A percentile compares a stretch with the other conserved stretches of the same genome.
Evolutionary conservation across 164 flowering plant species (phyloP).

Genomic region (Vitis riparia): DNA sequence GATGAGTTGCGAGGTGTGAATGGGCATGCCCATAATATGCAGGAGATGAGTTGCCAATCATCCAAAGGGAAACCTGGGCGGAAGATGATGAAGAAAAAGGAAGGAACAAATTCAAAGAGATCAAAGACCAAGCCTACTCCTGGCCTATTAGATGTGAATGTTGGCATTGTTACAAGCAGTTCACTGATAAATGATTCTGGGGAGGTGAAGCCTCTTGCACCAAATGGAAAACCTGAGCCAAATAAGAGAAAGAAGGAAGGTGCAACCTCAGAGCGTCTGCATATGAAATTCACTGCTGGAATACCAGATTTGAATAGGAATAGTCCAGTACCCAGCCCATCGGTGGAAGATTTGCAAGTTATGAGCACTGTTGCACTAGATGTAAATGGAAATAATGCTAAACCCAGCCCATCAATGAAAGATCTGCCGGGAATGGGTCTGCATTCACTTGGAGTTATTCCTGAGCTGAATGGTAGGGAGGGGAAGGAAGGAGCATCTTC

Average conservation of each 20-base stretch:
- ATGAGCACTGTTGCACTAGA: too few species aligned
- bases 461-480: background rate
- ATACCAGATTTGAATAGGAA: constrained; percentile 8
- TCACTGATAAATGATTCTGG: constrained; percentile 3
- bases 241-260: constrained; percentile 21
- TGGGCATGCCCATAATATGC: background rate
- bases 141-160: constrained; percentile 23
- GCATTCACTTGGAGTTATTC: constrained; percentile 1
- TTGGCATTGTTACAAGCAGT: constrained; percentile 2
- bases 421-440: background rate
- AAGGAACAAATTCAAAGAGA: background rate
- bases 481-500: background rate
- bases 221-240: constrained; percentile 6
- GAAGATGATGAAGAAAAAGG: constrained; percentile 13
- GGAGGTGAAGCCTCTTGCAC: background rate
- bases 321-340: constrained; percentile 16
- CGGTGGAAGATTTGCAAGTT: constrained; percentile 20
- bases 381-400: too few species aligned
- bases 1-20: background rate
- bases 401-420: too few species aligned
- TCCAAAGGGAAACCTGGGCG: background rate
- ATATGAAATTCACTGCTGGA: constrained; percentile 3
- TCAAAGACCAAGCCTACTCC: constrained; percentile 20
- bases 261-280: constrained; percentile 1
- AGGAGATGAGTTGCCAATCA: background rate